Percentiles rank a stretch among this genome's conserved stretches.
Conservation (phyloP, 2,329 filamentous ascomycete species). For the Septoria petroselini region DNA sequence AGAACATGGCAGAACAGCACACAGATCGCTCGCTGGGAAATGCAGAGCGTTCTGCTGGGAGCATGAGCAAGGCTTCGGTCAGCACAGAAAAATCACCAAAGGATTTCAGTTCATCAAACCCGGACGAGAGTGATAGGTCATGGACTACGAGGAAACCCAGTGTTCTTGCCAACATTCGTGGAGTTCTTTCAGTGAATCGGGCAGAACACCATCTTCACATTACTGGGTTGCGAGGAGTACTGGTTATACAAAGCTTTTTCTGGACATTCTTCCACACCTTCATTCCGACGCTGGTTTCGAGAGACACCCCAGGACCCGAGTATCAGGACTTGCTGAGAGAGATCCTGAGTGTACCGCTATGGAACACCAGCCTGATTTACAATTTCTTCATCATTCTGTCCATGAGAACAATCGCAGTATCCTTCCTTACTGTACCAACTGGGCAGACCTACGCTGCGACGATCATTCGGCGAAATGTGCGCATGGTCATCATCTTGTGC, state of each 20-base stretch:
- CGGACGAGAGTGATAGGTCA: neutral
- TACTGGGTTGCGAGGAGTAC: conserved; percentile 45
- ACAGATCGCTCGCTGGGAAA: neutral
- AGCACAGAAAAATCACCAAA: neutral
- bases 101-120: neutral
- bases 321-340: conserved; percentile 47
- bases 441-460: conserved; percentile 40
- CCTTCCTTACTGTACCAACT: conserved; percentile 42
- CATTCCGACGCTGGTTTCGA: conserved; percentile 43
- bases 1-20: too few species aligned
- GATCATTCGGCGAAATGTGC: conserved; percentile 44
- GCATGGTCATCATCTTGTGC: conserved; percentile 44
- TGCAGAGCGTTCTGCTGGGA: neutral
- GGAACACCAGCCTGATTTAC: conserved; percentile 48
- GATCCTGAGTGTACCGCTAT: conserved; percentile 46
- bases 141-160: neutral
- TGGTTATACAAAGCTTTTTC: conserved; percentile 45
- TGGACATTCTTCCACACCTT: conserved; percentile 49
- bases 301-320: conserved; percentile 38
- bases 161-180: neutral
- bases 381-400: conserved; percentile 48
- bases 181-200: neutral
- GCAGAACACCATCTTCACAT: conserved; percentile 36
- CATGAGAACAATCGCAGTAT: conserved; percentile 44
- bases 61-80: neutral